Conservation (phyloP, 73 alveolate species). For the Paramecium caudatum region DNA sequence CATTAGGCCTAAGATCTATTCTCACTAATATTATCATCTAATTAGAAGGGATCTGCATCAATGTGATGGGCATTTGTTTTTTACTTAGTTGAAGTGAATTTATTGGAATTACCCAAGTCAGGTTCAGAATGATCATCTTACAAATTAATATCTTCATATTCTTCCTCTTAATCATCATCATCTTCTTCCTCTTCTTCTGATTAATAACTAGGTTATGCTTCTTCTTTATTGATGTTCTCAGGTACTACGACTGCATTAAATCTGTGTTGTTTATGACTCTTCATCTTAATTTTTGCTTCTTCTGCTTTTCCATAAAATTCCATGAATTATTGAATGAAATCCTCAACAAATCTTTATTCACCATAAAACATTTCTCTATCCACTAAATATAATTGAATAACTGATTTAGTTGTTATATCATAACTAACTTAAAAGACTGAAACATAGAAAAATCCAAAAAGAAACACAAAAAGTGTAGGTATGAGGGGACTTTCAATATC, state of each 20-base stretch:
- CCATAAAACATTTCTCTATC: constrained; percentile 76
- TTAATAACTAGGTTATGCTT: constrained; percentile 29
- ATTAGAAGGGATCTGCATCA: background rate
- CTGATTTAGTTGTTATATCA: constrained; percentile 35
- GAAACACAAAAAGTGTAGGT: constrained; percentile 54
- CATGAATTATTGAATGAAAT: constrained; percentile 73
- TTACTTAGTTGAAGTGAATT: background rate
- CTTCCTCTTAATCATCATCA: constrained; percentile 49
- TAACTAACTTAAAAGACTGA: constrained; percentile 66
- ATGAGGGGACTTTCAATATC: constrained; percentile 65
- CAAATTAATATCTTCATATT: constrained; percentile 21
- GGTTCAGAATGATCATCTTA: background rate
- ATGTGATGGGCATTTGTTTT: constrained; percentile 31
- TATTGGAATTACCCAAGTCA: background rate
- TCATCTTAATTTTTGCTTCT: background rate
- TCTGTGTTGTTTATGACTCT: background rate
- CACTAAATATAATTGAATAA: constrained; percentile 36
- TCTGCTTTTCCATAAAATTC: constrained; percentile 74
- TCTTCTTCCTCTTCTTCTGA: constrained; percentile 56
- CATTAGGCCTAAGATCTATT: background rate
- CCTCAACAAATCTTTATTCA: constrained; percentile 72
- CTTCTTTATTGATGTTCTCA: background rate
- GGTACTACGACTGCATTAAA: constrained; percentile 31
- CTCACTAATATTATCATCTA: background rate
- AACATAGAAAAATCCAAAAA: constrained; percentile 35